Conservation (phyloP, 192 early-diverging fungal genomes). For the Backusella australiensis region DNA sequence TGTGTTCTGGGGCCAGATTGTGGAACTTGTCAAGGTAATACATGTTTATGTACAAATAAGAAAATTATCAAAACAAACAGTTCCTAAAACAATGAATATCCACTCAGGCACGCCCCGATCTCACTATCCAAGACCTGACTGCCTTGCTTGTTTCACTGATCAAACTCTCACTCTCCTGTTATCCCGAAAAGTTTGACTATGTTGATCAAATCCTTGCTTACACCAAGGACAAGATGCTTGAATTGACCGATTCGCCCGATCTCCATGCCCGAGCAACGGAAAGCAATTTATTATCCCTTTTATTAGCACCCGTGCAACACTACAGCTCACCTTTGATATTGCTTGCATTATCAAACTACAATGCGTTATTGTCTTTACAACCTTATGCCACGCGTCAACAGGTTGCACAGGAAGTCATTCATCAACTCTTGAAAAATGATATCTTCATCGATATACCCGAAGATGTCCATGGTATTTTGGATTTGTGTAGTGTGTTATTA, state of each 20-base stretch:
- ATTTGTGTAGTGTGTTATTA: constrained; percentile 77
- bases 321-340: constrained; percentile 68
- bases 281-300: constrained; percentile 75
- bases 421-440: constrained; percentile 65
- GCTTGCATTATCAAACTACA: constrained; percentile 76
- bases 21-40: constrained; percentile 78
- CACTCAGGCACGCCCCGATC: constrained; percentile 80
- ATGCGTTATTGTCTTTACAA: constrained; percentile 81
- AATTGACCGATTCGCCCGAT: constrained; percentile 63
- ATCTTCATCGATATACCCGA: constrained; percentile 65
- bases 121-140: constrained; percentile 89
- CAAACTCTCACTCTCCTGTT: constrained; percentile 90
- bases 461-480: constrained; percentile 78
- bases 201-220: constrained; percentile 91
- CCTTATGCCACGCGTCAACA: constrained; percentile 79
- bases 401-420: constrained; percentile 77
- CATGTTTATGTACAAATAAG: neutral
- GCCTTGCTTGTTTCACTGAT: constrained; percentile 85
- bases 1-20: constrained; percentile 97
- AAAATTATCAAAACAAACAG: neutral
- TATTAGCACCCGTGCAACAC: constrained; percentile 79
- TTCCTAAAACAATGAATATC: neutral
- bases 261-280: constrained; percentile 67
- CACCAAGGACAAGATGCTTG: constrained; percentile 75
- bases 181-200: constrained; percentile 82